Evolutionary conservation across 192 early-diverging fungal genomes (phyloP).

Genomic region (Funneliformis geosporum): DNA sequence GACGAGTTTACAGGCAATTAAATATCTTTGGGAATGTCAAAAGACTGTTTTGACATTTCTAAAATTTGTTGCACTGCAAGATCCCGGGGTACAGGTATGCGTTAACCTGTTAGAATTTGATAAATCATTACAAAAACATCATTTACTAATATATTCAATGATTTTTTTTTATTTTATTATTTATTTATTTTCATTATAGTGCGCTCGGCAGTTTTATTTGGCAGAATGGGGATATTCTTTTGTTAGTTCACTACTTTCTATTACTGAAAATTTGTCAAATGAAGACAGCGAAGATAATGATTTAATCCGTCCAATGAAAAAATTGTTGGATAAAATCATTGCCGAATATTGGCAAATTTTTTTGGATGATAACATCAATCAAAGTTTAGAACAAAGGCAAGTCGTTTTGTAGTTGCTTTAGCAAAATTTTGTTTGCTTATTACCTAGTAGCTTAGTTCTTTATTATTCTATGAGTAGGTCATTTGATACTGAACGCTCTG

Average conservation of each 20-base stretch:
- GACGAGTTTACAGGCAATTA: neutral
- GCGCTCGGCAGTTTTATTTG: slow-evolving; percentile 38
- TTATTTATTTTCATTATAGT: no score
- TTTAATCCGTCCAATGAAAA: slow-evolving; percentile 12
- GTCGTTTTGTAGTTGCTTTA: neutral
- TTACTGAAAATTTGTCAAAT: neutral
- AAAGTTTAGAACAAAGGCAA: slow-evolving; percentile 8
- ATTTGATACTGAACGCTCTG: slow-evolving; percentile 28
- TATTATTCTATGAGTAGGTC: slow-evolving; percentile 16
- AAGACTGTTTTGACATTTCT: slow-evolving; percentile 28
- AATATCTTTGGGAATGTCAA: slow-evolving; percentile 31
- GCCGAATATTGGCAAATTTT: slow-evolving; percentile 39
- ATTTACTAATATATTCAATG: neutral
- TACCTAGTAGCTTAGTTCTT: neutral
- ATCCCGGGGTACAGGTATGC: slow-evolving; percentile 33
- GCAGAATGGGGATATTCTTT: slow-evolving; percentile 43
- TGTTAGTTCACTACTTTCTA: neutral
- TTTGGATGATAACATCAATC: slow-evolving; percentile 20
- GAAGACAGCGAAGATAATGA: neutral
- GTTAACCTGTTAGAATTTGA: neutral
- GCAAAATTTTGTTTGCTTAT: neutral
- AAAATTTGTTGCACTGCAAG: slow-evolving; percentile 28
- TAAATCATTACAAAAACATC: neutral
- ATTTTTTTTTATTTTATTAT: no score
- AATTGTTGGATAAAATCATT: slow-evolving; percentile 22